Percentiles rank a stretch among this genome's conserved stretches.
Conservation (phyloP, 805 yeast genomes). For the Candida maris region DNA sequence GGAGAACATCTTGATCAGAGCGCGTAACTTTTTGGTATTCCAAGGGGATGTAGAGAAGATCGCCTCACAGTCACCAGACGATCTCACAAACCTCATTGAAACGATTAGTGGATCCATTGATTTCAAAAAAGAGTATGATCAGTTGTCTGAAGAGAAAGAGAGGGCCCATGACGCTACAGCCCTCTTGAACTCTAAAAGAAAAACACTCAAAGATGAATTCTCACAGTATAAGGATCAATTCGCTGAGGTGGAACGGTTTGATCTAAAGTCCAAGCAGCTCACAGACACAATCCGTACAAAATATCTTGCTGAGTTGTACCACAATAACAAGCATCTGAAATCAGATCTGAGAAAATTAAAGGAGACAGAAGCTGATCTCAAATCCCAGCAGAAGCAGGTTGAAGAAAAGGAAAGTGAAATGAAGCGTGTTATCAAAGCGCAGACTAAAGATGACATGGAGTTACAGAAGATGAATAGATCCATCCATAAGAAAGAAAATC, state of each 20-base stretch:
- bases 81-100: slow-evolving; percentile 72
- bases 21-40: slow-evolving; percentile 87
- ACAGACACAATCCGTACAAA: slow-evolving; percentile 43
- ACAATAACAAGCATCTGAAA: slow-evolving; percentile 45
- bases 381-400: slow-evolving; percentile 14
- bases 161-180: slow-evolving; percentile 61
- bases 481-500: slow-evolving; percentile 34
- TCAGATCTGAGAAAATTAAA: slow-evolving; percentile 24
- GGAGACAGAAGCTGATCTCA: slow-evolving; percentile 24
- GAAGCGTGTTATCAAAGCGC: slow-evolving; percentile 34
- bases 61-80: slow-evolving; percentile 80
- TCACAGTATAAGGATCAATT: slow-evolving; percentile 76
- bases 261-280: slow-evolving; percentile 49
- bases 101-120: slow-evolving; percentile 80
- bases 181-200: slow-evolving; percentile 61
- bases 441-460: slow-evolving; percentile 43
- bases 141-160: slow-evolving; percentile 59
- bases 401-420: slow-evolving; percentile 27
- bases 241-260: slow-evolving; percentile 65
- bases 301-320: slow-evolving; percentile 63
- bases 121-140: slow-evolving; percentile 61
- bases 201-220: slow-evolving; percentile 68
- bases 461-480: slow-evolving; percentile 38
- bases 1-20: slow-evolving; percentile 82
- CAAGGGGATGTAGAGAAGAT: slow-evolving; percentile 96